Percentiles rank a stretch among this genome's conserved stretches.
These are phyloP conservation scores for Neonectria magnoliae DNA, from an alignment of 2,329 filamentous ascomycete species.

Conservation along the genomic window DNA sequence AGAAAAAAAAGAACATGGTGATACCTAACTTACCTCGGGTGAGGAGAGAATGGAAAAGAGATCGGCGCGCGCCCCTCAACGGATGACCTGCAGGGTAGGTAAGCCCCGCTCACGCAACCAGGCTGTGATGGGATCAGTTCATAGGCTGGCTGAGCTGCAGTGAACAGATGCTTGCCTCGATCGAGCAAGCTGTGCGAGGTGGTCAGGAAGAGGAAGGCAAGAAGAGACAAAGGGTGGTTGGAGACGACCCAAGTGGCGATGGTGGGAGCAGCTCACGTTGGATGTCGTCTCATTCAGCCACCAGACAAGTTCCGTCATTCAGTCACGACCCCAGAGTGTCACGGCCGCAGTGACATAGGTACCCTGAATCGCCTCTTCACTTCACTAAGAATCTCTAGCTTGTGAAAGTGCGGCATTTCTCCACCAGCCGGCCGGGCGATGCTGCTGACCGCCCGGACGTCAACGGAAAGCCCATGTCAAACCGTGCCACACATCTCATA, in stretches of 20 bases:
- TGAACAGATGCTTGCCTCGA: not conserved
- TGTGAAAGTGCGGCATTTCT: not conserved
- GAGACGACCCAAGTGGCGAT: not conserved
- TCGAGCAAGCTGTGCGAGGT: not conserved
- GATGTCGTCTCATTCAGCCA: no score
- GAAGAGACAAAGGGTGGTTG: not conserved
- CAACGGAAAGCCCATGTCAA: not conserved
- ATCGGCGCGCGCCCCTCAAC: not conserved
- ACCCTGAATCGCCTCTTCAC: not conserved
- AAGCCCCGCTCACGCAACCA: not conserved
- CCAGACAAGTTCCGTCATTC: no score
- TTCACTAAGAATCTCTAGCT: not conserved
- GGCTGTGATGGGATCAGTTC: not conserved
- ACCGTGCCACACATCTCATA: not conserved
- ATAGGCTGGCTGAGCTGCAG: not conserved
- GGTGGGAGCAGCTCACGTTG: not conserved
- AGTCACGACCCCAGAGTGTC: not conserved
- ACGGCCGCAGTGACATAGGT: not conserved
- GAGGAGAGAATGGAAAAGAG: not conserved
- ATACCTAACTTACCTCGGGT: not conserved
- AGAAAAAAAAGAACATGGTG: not conserved
- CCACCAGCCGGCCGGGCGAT: not conserved
- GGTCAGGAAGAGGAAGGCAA: not conserved
- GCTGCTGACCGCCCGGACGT: not conserved
- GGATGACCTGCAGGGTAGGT: not conserved